These are phyloP conservation scores for Debaryomycetaceae sp. DNA, from an alignment of 1,139 yeast genomes.

Conservation along the genomic window DNA sequence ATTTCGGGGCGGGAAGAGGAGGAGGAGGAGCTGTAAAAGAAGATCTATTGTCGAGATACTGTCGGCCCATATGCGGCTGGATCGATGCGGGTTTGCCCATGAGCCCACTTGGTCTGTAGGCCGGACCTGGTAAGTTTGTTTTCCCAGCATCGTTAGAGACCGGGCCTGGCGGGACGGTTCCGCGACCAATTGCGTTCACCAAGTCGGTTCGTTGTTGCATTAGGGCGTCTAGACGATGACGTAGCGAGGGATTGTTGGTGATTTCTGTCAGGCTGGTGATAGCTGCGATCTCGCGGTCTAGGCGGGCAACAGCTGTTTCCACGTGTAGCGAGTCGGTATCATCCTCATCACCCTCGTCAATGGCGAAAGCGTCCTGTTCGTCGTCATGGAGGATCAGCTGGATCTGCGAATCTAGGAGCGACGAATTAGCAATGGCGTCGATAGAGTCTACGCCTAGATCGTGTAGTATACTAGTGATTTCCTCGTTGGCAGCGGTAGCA, in stretches of 20 bases:
- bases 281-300: slow-evolving; percentile 32
- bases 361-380: slow-evolving; percentile 14
- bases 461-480: slow-evolving; percentile 25
- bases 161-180: not conserved
- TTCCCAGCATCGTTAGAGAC: slow-evolving; percentile 19
- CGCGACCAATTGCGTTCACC: not conserved
- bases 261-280: slow-evolving; percentile 18
- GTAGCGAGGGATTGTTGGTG: slow-evolving; percentile 11
- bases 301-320: slow-evolving; percentile 19
- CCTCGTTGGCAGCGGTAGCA: slow-evolving; percentile 31
- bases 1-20: slow-evolving; percentile 22
- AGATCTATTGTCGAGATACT: slow-evolving; percentile 17
- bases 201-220: slow-evolving; percentile 8
- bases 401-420: slow-evolving; percentile 24
- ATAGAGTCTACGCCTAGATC: slow-evolving; percentile 30
- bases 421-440: slow-evolving; percentile 26
- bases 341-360: slow-evolving; percentile 31
- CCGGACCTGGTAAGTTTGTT: slow-evolving; percentile 24
- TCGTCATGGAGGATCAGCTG: slow-evolving; percentile 14
- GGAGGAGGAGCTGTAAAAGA: slow-evolving; percentile 9
- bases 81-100: slow-evolving; percentile 40
- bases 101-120: no score
- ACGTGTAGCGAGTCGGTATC: slow-evolving; percentile 20
- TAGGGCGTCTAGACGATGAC: slow-evolving; percentile 14
- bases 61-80: slow-evolving; percentile 33